Base-by-base conservation (phyloP, 371 early-diverging fungal genomes). In the Mucor velutinosus region DNA sequence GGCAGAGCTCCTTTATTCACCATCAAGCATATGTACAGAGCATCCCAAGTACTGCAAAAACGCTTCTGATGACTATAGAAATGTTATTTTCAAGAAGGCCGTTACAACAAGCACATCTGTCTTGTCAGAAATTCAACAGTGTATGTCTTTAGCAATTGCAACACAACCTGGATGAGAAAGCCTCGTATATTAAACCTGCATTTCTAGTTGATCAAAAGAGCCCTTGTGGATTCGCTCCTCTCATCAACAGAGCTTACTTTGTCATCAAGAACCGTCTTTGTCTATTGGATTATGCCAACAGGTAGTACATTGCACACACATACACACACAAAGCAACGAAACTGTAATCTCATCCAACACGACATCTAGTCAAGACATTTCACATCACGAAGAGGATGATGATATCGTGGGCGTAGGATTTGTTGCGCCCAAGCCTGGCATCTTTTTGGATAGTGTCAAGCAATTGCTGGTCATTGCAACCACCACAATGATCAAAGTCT, bases 381-480 rank as follows among this genome's bases (percentile, higher is more conserved):
- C 88, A 56, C 79, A 87, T 3, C 93, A 88, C 68, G 93, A 94
- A 66, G 95, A 94, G 57, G 89, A 90, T 67, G 90, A 92, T 55
- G 94, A 94, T 53, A 96, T 97, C 64, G 86, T 91, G 23, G 89
- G 87, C 58, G 94, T 94, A 12, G 94, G 85, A 8, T 79, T 96
- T 27, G 94, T 90, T 4, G 85, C 78, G 65, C 93, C 97, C 15
- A 82, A 88, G 49, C 65, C 75, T 73, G 90, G 88, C 43, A 87
- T 96, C 10, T 96, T 97, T 75, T 87, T 89, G 23, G 83, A 90
- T 17, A 41, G 61, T 17, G 88, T 97, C 56, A 83, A 91, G 15
- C 92, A 94, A 64, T 76, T 97, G 15, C 79, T 97, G 32, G 91
- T 94, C 14, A 79, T 97, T 45, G 92, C 96, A 1, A 97, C 97